Conservation (phyloP, 768 basidiomycete genomes). For the Pholiota conissans region DNA sequence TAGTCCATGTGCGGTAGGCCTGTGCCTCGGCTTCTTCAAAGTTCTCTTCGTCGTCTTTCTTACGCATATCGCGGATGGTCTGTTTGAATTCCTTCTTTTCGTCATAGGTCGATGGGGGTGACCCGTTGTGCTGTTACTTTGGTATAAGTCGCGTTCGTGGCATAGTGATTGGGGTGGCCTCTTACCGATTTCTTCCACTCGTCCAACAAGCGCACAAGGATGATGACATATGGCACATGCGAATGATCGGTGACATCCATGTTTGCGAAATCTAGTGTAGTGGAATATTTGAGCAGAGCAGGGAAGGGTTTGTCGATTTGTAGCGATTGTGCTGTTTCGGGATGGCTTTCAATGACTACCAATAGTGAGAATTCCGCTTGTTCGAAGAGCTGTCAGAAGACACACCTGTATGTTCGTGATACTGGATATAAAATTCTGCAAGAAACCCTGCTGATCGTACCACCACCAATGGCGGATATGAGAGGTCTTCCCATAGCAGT, state of each 20-base stretch:
- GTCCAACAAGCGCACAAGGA: conserved; percentile 81
- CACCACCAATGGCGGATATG: conserved; percentile 66
- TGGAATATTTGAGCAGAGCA: conserved; percentile 70
- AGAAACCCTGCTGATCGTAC: conserved; percentile 89
- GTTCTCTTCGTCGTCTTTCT: conserved; percentile 91
- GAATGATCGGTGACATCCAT: conserved; percentile 90
- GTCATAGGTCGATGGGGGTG: conserved; percentile 52
- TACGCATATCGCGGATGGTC: conserved; percentile 56
- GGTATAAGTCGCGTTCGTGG: neutral
- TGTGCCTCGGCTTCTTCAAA: conserved; percentile 93
- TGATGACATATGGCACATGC: conserved; percentile 88
- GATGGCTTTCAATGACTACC: conserved; percentile 86
- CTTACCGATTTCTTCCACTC: conserved; percentile 80
- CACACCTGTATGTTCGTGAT: conserved; percentile 83
- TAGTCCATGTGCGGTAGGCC: conserved; percentile 78
- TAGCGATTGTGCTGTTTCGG: conserved; percentile 71
- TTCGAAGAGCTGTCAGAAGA: conserved; percentile 7
- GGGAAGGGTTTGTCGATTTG: conserved; percentile 91
- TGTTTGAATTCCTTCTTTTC: conserved; percentile 84
- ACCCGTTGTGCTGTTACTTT: conserved; percentile 60
- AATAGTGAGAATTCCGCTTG: neutral
- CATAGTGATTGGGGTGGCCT: conserved; percentile 1
- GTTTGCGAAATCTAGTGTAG: conserved; percentile 65
- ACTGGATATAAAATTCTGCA: conserved; percentile 86
- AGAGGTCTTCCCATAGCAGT: conserved; percentile 66